A percentile compares a stretch with the other conserved stretches of the same genome.
Evolutionary conservation across 257 asterid species (phyloP).

Genomic region (Cynanchum wilfordii): DNA sequence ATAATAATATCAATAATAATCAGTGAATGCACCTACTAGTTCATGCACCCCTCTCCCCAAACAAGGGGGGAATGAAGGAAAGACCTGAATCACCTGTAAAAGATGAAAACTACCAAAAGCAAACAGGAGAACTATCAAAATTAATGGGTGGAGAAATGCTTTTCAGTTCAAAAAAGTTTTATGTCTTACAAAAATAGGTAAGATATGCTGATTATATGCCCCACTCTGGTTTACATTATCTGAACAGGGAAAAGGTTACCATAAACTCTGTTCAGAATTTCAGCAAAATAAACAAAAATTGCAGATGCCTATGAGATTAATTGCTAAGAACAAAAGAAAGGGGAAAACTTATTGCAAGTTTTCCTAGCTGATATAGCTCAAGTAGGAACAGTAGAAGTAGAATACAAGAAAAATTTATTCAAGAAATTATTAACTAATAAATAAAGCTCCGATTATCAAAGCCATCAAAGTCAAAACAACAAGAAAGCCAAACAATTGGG

Average conservation of each 20-base stretch:
- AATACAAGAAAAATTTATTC: too few relatives aligned
- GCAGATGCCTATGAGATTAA: neutral
- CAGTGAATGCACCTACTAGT: neutral
- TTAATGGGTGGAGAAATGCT: neutral
- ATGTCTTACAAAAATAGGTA: neutral
- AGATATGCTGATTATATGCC: neutral
- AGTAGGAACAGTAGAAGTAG: too few relatives aligned
- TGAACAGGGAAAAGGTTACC: neutral
- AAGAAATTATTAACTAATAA: neutral
- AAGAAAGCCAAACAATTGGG: neutral
- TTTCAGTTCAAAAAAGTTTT: neutral
- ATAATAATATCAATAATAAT: slow-evolving; percentile 4
- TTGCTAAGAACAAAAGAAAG: neutral
- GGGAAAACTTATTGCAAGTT: neutral
- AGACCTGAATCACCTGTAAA: neutral
- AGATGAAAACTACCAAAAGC: neutral
- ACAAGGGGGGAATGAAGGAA: too few relatives aligned
- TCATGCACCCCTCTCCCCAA: neutral
- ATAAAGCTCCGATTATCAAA: neutral
- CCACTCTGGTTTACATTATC: neutral
- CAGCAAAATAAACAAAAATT: neutral
- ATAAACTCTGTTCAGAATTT: too few relatives aligned
- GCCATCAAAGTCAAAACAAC: neutral
- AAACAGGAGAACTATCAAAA: neutral
- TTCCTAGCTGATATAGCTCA: too few relatives aligned